Evolutionary conservation across 495 filamentous ascomycete genomes (phyloP), one percentile per base, ranked within the genome.

Genomic region (Eremomyces bilateralis): DNA sequence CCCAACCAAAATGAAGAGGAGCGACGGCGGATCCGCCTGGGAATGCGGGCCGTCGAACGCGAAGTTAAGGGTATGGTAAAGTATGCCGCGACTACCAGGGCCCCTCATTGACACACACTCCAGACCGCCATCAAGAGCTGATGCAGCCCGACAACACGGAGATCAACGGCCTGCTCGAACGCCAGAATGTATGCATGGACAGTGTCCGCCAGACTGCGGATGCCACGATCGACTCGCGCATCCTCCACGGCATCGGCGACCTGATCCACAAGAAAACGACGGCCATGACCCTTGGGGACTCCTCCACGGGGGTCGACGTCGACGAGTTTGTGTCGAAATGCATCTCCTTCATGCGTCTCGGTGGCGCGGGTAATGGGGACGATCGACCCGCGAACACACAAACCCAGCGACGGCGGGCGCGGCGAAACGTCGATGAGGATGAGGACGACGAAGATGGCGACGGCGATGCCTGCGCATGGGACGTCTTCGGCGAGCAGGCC

Each of bases 261-360:
- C 54, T 83, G 1, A 70, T 75, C 0, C 70, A 74, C 37, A 77
- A 79, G 37, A 80, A 76, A 43, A 69, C 73, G 0, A 56, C 71
- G 19, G 68, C 76, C 21, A 58, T 82, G 6, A 72, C 73, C 2
- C 56, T 76, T 1, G 85, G 83, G 4, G 71, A 73, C 37, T 47
- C 61, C 3, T 62, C 64, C 4, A 67, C 71, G 21, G 78, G 82
- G 2, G 58, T 97, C 17, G 90, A 97, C 45, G 65, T 90, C 0
- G 85, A 95, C 42, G 80, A 92, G 40, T 94, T 95, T 46, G 74
- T 95, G 5, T 78, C 78, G 0, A 93, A 90, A 51, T 85, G 77
- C 49, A 79, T 90, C 31, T 65, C 63, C 1, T 95, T 74, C 49
- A 97, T 97, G 90, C 65, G 69, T 11, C 54, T 62, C 8, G 73